These are phyloP conservation scores for Suillus subaureus DNA, from an alignment of 768 basidiomycete genomes.

Conservation along the genomic window DNA sequence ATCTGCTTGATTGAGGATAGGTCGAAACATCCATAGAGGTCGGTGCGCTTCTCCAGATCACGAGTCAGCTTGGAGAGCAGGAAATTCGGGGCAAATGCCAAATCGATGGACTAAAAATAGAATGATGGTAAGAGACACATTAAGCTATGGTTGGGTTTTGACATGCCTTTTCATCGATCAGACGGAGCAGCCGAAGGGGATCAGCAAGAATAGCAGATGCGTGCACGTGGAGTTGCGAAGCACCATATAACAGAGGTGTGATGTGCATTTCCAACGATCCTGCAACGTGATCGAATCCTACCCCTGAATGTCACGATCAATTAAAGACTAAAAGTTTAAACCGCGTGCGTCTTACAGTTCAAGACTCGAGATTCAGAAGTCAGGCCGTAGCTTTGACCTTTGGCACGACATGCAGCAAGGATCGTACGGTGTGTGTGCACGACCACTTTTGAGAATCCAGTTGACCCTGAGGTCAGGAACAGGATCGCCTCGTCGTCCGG, in stretches of 20 bases:
- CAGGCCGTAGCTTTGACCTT: conserved; percentile 37
- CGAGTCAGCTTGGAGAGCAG: conserved; percentile 40
- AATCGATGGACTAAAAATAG: conserved; percentile 27
- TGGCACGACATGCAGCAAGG: conserved; percentile 35
- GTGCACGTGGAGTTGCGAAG: conserved; percentile 26
- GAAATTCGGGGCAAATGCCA: conserved; percentile 45
- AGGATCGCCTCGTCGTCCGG: conserved; percentile 35
- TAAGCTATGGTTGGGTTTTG: conserved; percentile 21
- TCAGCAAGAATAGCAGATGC: conserved; percentile 28
- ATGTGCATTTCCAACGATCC: conserved; percentile 46
- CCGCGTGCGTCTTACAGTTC: conserved; percentile 35
- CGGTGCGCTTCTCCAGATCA: conserved; percentile 30
- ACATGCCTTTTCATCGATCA: conserved; percentile 40
- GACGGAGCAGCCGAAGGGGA: conserved; percentile 23
- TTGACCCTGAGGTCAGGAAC: conserved; percentile 46
- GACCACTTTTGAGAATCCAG: conserved; percentile 48
- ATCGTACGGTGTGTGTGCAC: conserved; percentile 42
- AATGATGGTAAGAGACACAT: conserved; percentile 7
- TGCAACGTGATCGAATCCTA: conserved; percentile 50
- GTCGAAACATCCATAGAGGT: conserved; percentile 31
- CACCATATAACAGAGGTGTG: conserved; percentile 36
- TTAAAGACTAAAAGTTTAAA: background rate
- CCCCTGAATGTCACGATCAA: conserved; percentile 27
- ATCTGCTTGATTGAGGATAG: conserved; percentile 37
- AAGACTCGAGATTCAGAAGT: conserved; percentile 37